Evolutionary conservation across 2,329 filamentous ascomycete species (phyloP).

Genomic region (Colletotrichum agaves): DNA sequence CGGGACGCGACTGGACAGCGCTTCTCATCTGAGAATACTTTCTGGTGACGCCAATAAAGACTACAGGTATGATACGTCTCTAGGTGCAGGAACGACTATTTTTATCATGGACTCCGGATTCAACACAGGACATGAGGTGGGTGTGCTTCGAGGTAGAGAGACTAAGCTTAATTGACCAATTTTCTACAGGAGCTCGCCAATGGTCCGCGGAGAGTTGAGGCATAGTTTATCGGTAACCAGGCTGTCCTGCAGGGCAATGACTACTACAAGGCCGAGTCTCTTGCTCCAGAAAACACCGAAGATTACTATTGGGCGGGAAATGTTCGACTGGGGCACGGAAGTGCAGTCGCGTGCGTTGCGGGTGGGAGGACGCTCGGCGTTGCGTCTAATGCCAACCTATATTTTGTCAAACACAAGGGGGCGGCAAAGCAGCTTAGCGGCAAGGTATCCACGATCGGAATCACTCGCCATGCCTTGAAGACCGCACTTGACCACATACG

Average conservation of each 20-base stretch:
- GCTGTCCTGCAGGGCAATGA: background rate
- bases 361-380: constrained; percentile 7
- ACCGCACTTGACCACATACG: background rate
- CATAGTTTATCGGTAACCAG: constrained; percentile 10
- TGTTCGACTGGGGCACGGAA: background rate
- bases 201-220: background rate
- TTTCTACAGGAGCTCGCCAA: constrained; percentile 7
- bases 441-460: background rate
- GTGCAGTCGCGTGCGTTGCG: constrained; percentile 4
- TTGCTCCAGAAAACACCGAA: background rate
- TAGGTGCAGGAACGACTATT: background rate
- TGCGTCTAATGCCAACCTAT: constrained; percentile 15
- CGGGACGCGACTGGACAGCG: background rate
- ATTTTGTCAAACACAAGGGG: constrained; percentile 11
- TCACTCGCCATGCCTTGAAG: background rate
- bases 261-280: constrained; percentile 4
- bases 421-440: background rate
- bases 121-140: constrained; percentile 11
- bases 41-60: background rate
- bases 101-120: constrained; percentile 11
- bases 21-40: background rate
- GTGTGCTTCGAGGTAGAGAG: background rate
- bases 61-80: background rate
- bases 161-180: background rate
- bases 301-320: background rate